These are phyloP conservation scores for Crucihimalaya himalaica DNA, from an alignment of 345 rosid genomes.

Conservation along the genomic window DNA sequence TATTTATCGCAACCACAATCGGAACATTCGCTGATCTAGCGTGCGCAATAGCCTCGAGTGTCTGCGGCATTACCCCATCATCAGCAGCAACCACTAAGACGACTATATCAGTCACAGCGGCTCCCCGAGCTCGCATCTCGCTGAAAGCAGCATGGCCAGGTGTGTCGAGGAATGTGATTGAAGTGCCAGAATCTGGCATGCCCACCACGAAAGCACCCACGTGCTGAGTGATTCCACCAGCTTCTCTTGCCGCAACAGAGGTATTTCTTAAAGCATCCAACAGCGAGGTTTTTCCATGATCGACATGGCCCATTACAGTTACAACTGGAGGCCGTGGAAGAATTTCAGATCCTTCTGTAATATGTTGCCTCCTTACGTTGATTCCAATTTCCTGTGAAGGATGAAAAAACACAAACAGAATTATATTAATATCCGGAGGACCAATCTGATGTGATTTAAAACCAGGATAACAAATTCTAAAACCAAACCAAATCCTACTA, in stretches of 20 bases:
- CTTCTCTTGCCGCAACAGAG: slow-evolving; percentile 87
- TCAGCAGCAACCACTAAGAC: slow-evolving; percentile 97
- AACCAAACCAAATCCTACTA: not conserved
- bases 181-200: slow-evolving; percentile 78
- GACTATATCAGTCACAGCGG: slow-evolving; percentile 90
- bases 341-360: slow-evolving; percentile 65
- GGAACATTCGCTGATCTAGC: slow-evolving; percentile 91
- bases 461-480: not conserved
- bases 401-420: slow-evolving; percentile 19
- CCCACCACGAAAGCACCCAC: slow-evolving; percentile 89
- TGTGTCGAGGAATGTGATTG: slow-evolving; percentile 91
- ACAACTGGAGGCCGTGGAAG: slow-evolving; percentile 79
- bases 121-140: slow-evolving; percentile 97
- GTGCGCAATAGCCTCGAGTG: slow-evolving; percentile 85
- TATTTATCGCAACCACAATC: slow-evolving; percentile 85
- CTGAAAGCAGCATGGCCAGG: slow-evolving; percentile 98
- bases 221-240: slow-evolving; percentile 98
- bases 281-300: slow-evolving; percentile 95
- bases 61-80: slow-evolving; percentile 99
- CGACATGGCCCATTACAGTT: slow-evolving; percentile 97
- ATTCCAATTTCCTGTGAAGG: slow-evolving; percentile 72
- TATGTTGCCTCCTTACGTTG: slow-evolving; percentile 70
- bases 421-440: not conserved
- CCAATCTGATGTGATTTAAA: not conserved
- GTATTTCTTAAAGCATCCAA: slow-evolving; percentile 86